Evolutionary conservation across 345 rosid genomes (phyloP).

Genomic region (Clarkia xantiana): DNA sequence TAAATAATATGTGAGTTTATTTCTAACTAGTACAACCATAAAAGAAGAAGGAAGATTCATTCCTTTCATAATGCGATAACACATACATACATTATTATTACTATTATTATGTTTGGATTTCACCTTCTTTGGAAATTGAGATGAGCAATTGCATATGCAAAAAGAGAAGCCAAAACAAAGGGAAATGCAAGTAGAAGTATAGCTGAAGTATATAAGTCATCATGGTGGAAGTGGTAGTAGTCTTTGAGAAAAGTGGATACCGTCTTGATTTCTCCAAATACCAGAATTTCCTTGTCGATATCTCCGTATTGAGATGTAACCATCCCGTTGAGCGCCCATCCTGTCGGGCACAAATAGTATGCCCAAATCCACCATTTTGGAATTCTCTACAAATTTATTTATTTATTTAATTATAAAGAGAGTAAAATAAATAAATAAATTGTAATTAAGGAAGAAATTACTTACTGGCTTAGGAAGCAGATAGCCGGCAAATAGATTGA

Average conservation of each 20-base stretch:
- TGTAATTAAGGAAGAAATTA: not conserved
- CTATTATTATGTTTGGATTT: too few species aligned
- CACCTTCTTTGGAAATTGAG: conserved; percentile 55
- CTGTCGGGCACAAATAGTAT: conserved; percentile 46
- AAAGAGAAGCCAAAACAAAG: conserved; percentile 32
- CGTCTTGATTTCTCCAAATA: conserved; percentile 30
- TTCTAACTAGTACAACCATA: too few species aligned
- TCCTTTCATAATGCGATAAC: too few species aligned
- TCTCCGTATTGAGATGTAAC: conserved; percentile 75
- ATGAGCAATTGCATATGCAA: conserved; percentile 33
- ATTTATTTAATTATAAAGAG: conserved; percentile 7
- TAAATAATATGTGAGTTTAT: too few species aligned
- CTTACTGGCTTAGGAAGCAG: conserved; percentile 59
- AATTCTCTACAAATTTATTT: conserved; percentile 38
- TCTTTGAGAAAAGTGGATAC: conserved; percentile 33
- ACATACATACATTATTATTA: too few species aligned
- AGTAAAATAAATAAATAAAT: not conserved
- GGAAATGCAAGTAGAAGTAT: conserved; percentile 36
- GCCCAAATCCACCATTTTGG: conserved; percentile 84
- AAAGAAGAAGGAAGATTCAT: too few species aligned
- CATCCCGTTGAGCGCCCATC: conserved; percentile 53
- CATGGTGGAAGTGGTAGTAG: conserved; percentile 41
- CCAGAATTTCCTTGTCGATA: conserved; percentile 21
- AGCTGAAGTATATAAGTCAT: conserved; percentile 21
- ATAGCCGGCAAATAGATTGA: conserved; percentile 56